phyloP scores from a whole-genome alignment of 805 yeast genomes.

The Kuraishia molischiana region DNA sequence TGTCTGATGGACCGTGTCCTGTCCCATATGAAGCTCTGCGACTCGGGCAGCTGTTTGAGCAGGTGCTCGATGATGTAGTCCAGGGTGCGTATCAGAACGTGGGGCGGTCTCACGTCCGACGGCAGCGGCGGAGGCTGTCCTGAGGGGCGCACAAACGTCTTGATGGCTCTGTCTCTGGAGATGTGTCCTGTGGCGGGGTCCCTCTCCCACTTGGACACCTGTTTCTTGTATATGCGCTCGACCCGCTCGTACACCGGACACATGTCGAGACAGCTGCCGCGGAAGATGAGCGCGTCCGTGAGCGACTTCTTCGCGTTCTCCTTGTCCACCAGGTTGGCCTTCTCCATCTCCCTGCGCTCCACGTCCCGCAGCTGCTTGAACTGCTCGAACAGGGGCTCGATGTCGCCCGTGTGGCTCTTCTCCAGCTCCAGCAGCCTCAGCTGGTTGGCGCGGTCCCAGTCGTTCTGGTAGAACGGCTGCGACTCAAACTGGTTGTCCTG shows the following conservation, averaged over 20 bases:
- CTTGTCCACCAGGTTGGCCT: conserved; percentile 73
- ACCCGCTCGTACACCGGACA: conserved; percentile 92
- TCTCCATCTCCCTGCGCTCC: conserved; percentile 76
- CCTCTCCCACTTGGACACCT: conserved; percentile 70
- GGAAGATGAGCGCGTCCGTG: conserved; percentile 80
- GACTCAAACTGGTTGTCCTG: conserved; percentile 26
- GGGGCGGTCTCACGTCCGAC: conserved; percentile 94
- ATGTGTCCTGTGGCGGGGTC: conserved; percentile 53
- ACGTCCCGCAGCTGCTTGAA: conserved; percentile 62
- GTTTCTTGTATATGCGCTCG: conserved; percentile 78
- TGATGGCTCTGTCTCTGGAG: conserved; percentile 55
- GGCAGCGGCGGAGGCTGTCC: conserved; percentile 98
- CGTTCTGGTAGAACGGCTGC: conserved; percentile 22
- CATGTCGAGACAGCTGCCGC: conserved; percentile 89
- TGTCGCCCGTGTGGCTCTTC: conserved; percentile 31
- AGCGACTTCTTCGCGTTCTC: conserved; percentile 75
- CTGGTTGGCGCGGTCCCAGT: conserved; percentile 78
- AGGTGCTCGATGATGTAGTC: conserved; percentile 60
- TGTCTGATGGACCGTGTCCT: conserved; percentile 94
- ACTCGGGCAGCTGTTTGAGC: conserved; percentile 61
- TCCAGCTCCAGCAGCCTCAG: conserved; percentile 45
- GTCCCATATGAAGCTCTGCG: conserved; percentile 94
- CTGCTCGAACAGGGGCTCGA: conserved; percentile 66
- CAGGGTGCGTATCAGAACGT: conserved; percentile 53
- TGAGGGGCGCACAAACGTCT: conserved; percentile 94